Conservation (phyloP, 2,329 filamentous ascomycete species). For the Hypoxylon sp. region DNA sequence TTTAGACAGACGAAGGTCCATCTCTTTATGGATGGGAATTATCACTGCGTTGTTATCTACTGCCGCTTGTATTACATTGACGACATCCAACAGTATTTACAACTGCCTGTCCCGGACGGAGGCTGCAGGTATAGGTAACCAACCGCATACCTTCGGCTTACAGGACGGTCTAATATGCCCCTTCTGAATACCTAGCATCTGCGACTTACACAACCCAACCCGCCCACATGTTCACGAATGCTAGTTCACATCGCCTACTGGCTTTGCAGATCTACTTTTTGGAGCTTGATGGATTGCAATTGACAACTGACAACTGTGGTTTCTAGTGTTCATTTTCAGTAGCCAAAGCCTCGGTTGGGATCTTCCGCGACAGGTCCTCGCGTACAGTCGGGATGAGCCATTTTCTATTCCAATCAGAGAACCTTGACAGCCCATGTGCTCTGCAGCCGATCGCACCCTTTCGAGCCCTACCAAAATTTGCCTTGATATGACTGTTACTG, state of each 20-base stretch:
- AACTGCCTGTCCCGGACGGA: conserved; percentile 21
- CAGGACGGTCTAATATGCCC: neutral
- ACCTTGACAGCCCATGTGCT: conserved; percentile 13
- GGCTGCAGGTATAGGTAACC: conserved; percentile 24
- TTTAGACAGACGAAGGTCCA: conserved; percentile 32
- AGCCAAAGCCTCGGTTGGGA: neutral
- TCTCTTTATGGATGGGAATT: conserved; percentile 13
- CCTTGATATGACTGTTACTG: conserved; percentile 18
- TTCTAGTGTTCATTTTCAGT: neutral
- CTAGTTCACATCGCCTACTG: neutral
- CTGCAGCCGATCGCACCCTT: conserved; percentile 1
- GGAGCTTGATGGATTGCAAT: neutral
- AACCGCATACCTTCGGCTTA: conserved; percentile 27
- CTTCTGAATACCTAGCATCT: neutral
- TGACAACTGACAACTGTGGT: neutral
- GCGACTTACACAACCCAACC: neutral
- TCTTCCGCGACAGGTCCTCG: conserved; percentile 1
- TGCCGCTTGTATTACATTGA: conserved; percentile 10
- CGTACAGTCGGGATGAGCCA: conserved; percentile 40
- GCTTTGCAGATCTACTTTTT: neutral
- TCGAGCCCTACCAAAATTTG: neutral
- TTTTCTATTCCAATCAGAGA: conserved; percentile 18
- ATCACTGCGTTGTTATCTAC: conserved; percentile 11
- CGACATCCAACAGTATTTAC: neutral
- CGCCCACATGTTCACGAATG: neutral